These are phyloP conservation scores for Debaryomyces castellii DNA, from an alignment of 805 yeast genomes.

Conservation along the genomic window DNA sequence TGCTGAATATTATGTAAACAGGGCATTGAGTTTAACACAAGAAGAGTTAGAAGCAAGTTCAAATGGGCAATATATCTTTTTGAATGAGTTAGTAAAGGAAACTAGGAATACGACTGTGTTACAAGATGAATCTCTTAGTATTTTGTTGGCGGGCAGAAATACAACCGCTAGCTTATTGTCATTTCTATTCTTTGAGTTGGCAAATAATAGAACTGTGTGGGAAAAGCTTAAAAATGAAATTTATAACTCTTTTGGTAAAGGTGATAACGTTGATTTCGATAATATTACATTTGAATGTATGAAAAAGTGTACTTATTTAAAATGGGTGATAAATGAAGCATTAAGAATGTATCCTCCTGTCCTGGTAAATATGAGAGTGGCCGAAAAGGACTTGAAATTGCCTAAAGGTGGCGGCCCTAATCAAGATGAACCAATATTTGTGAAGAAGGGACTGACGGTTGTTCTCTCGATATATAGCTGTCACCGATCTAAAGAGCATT, in stretches of 20 bases:
- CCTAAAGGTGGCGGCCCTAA: conserved; percentile 51
- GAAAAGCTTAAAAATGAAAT: conserved; percentile 38
- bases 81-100: conserved; percentile 48
- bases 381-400: conserved; percentile 48
- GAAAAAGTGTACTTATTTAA: conserved; percentile 42
- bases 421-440: conserved; percentile 30
- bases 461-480: conserved; percentile 56
- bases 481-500: conserved; percentile 45
- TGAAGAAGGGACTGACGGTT: conserved; percentile 52
- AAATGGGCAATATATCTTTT: conserved; percentile 43
- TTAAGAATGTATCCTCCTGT: conserved; percentile 57
- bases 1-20: conserved; percentile 41
- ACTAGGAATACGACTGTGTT: conserved; percentile 48
- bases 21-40: conserved; percentile 30
- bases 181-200: conserved; percentile 43
- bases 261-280: conserved; percentile 31
- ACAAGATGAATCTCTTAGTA: conserved; percentile 51
- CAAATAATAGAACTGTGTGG: conserved; percentile 41
- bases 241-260: conserved; percentile 28
- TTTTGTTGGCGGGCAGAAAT: conserved; percentile 55
- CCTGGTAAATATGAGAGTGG: conserved; percentile 47
- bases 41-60: conserved; percentile 30
- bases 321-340: conserved; percentile 44
- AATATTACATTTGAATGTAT: conserved; percentile 46
- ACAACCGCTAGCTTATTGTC: conserved; percentile 53